Percentiles rank a stretch among this genome's conserved stretches.
Conservation (phyloP, 1,284 basidiomycete species). For the Sporisorium iseilematis-ciliati region DNA sequence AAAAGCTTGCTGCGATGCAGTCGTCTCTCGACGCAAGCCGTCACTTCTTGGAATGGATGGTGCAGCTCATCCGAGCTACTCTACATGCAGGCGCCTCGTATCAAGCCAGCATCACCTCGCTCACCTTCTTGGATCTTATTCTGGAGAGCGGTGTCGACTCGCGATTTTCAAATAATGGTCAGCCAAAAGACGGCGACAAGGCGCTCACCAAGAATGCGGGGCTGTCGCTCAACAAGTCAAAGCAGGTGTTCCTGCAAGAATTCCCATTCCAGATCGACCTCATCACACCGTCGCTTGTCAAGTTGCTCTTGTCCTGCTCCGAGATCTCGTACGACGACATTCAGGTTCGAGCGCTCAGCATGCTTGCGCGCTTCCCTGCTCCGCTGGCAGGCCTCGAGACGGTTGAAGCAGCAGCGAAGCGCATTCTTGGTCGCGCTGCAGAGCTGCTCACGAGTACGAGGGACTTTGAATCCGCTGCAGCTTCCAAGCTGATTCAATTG, state of each 20-base stretch:
- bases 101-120: conserved; percentile 53
- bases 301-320: conserved; percentile 52
- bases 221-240: conserved; percentile 57
- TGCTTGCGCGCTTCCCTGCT: conserved; percentile 57
- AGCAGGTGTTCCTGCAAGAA: conserved; percentile 47
- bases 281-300: conserved; percentile 47
- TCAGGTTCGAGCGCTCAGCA: conserved; percentile 46
- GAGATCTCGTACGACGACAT: conserved; percentile 63
- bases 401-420: conserved; percentile 22
- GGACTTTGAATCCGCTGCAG: conserved; percentile 59
- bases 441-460: conserved; percentile 52
- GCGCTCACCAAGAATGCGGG: conserved; percentile 44
- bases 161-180: conserved; percentile 21
- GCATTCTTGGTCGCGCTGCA: conserved; percentile 44
- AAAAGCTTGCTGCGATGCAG: conserved; percentile 33
- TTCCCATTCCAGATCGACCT: conserved; percentile 46
- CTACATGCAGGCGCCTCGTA: conserved; percentile 66
- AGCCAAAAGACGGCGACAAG: conserved; percentile 15
- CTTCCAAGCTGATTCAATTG: conserved; percentile 53
- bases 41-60: conserved; percentile 43
- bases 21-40: conserved; percentile 32
- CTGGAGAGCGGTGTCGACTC: conserved; percentile 54
- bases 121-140: conserved; percentile 58
- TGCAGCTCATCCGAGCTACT: conserved; percentile 32
- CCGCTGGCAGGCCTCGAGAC: conserved; percentile 47